phyloP scores from a whole-genome alignment of 2,329 filamentous ascomycete genomes.

The Epichloe sp. region DNA sequence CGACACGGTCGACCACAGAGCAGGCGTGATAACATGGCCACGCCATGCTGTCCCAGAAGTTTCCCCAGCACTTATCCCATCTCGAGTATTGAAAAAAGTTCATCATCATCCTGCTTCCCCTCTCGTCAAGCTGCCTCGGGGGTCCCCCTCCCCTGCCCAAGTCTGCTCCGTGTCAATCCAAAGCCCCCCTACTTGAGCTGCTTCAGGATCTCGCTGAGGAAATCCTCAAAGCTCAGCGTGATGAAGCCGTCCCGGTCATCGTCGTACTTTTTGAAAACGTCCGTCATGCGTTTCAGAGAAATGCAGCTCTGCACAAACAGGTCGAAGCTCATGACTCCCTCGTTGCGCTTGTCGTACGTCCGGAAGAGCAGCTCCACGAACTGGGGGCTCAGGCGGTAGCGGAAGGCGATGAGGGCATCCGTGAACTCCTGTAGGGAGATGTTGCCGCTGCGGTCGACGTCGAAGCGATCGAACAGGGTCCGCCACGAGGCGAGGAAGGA shows the following conservation, averaged over 20 bases:
- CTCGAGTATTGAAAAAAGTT: too few relatives aligned
- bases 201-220: conserved; percentile 55
- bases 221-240: conserved; percentile 71
- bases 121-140: background rate
- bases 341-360: conserved; percentile 69
- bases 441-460: conserved; percentile 72
- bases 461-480: conserved; percentile 87
- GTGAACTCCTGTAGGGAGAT: conserved; percentile 80
- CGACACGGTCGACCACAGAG: too few relatives aligned
- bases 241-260: conserved; percentile 92
- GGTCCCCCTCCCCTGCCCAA: background rate
- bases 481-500: conserved; percentile 92
- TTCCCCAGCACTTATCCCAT: too few relatives aligned
- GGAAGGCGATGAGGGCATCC: conserved; percentile 83
- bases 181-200: conserved; percentile 35
- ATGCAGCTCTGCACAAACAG: conserved; percentile 97
- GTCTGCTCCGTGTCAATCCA: background rate
- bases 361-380: conserved; percentile 79
- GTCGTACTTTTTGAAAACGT: conserved; percentile 98
- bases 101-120: background rate
- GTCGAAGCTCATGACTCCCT: conserved; percentile 76
- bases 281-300: conserved; percentile 93
- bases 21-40: too few relatives aligned
- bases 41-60: too few relatives aligned
- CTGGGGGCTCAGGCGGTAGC: conserved; percentile 72